A percentile compares a stretch with the other conserved stretches of the same genome.
These are phyloP conservation scores for Pseudocercospora macadamiae DNA, from an alignment of 2,329 filamentous ascomycete species.

Conservation along the genomic window DNA sequence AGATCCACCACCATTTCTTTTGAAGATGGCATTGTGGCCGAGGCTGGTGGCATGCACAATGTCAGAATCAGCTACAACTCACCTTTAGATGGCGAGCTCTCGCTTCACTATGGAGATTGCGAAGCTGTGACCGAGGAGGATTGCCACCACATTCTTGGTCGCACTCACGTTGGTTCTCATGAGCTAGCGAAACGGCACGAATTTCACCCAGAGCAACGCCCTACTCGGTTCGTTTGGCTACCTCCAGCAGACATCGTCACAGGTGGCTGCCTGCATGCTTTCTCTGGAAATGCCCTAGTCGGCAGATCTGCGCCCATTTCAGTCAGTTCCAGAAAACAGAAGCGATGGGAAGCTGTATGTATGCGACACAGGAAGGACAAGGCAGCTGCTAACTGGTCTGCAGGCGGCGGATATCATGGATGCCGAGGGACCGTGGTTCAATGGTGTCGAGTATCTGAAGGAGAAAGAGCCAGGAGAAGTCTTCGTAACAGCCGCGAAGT, in stretches of 20 bases:
- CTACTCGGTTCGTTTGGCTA: slow-evolving; percentile 54
- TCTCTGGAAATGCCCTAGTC: slow-evolving; percentile 43
- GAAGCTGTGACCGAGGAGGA: slow-evolving; percentile 39
- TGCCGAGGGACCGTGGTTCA: slow-evolving; percentile 65
- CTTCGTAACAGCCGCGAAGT: slow-evolving; percentile 55
- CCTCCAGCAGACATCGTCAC: slow-evolving; percentile 45
- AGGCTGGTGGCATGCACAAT: slow-evolving; percentile 50
- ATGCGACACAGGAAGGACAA: background rate
- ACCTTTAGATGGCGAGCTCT: slow-evolving; percentile 48
- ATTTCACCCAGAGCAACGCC: slow-evolving; percentile 37
- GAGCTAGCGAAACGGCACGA: slow-evolving; percentile 33
- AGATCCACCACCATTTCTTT: slow-evolving; percentile 28
- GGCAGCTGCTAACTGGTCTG: background rate
- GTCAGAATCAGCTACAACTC: slow-evolving; percentile 50
- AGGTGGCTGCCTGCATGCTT: slow-evolving; percentile 51
- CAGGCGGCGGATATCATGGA: slow-evolving; percentile 53
- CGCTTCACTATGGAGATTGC: slow-evolving; percentile 52
- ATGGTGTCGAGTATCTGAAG: slow-evolving; percentile 63
- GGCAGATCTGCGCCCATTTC: slow-evolving; percentile 47
- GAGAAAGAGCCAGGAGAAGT: slow-evolving; percentile 57
- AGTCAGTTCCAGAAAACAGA: slow-evolving; percentile 40
- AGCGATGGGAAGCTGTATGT: slow-evolving; percentile 41
- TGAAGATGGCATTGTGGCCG: slow-evolving; percentile 30
- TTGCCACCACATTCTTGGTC: slow-evolving; percentile 51
- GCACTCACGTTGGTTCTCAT: slow-evolving; percentile 43